Conservation (phyloP, 2,329 filamentous ascomycete genomes). For the Dothideomycetes sp. region DNA sequence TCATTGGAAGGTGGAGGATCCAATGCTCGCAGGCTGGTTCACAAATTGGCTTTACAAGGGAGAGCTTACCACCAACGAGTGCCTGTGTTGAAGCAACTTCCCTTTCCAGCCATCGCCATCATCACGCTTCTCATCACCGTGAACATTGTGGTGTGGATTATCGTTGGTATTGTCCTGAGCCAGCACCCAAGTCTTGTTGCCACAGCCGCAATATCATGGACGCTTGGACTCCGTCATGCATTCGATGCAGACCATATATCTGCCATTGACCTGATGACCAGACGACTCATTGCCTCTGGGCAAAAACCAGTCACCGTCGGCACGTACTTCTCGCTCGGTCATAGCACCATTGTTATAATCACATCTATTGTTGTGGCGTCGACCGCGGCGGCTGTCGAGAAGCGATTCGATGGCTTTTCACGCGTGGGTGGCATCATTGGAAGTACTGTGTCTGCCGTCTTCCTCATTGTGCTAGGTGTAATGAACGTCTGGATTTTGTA, state of each 20-base stretch:
- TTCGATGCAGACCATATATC: slow-evolving; percentile 91
- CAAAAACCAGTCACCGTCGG: slow-evolving; percentile 84
- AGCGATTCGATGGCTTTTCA: slow-evolving; percentile 70
- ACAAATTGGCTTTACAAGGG: slow-evolving; percentile 18
- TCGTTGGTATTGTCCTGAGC: slow-evolving; percentile 42
- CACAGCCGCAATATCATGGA: slow-evolving; percentile 75
- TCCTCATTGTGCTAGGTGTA: slow-evolving; percentile 69
- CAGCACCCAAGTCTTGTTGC: slow-evolving; percentile 48
- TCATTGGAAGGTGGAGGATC: no score
- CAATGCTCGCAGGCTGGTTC: neutral
- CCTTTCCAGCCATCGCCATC: slow-evolving; percentile 45
- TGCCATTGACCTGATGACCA: slow-evolving; percentile 91
- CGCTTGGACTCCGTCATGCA: slow-evolving; percentile 84
- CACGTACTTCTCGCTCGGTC: slow-evolving; percentile 86
- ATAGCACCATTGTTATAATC: slow-evolving; percentile 84
- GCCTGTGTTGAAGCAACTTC: slow-evolving; percentile 45
- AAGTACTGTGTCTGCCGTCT: slow-evolving; percentile 71
- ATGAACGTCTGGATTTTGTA: slow-evolving; percentile 82
- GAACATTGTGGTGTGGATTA: slow-evolving; percentile 48
- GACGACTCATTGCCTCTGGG: slow-evolving; percentile 73
- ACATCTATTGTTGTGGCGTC: slow-evolving; percentile 89
- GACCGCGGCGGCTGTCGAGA: slow-evolving; percentile 71
- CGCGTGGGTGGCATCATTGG: slow-evolving; percentile 80
- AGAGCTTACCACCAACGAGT: slow-evolving; percentile 38
- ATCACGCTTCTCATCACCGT: slow-evolving; percentile 41